Evolutionary conservation across 2,329 filamentous ascomycete species (phyloP).

Genomic region (Aschersonia sp.): DNA sequence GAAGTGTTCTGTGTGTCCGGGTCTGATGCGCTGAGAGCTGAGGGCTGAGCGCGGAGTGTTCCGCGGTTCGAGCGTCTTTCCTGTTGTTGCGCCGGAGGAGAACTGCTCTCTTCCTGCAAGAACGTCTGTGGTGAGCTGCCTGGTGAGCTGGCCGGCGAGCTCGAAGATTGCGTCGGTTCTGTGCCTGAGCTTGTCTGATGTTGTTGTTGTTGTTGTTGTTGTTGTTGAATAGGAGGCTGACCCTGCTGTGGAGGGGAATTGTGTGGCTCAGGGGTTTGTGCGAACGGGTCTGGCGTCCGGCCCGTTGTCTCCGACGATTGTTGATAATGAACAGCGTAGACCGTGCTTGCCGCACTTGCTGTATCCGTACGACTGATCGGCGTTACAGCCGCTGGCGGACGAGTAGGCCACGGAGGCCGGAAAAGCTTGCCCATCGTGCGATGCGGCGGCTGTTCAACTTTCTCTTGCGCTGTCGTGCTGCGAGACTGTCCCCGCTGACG

Average conservation of each 20-base stretch:
- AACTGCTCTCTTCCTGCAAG: too few relatives aligned
- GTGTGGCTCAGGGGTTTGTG: constrained; percentile 23
- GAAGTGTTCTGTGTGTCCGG: constrained; percentile 12
- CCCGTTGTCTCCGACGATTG: constrained; percentile 37
- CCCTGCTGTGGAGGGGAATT: constrained; percentile 6
- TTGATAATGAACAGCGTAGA: constrained; percentile 49
- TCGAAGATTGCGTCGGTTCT: neutral
- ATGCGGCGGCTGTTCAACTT: constrained; percentile 8
- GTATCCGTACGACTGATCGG: constrained; percentile 49
- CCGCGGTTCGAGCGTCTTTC: neutral
- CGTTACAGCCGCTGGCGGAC: constrained; percentile 39
- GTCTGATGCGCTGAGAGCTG: constrained; percentile 9
- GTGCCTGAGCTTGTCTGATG: constrained; percentile 5
- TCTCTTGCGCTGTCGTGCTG: constrained; percentile 5
- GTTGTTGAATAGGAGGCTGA: neutral
- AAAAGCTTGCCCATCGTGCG: constrained; percentile 20
- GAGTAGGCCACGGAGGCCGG: constrained; percentile 40
- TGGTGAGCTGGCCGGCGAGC: neutral
- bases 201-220: neutral
- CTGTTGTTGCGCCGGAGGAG: too few relatives aligned
- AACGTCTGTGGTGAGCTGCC: neutral
- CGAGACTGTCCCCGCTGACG: constrained; percentile 11
- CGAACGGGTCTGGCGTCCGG: constrained; percentile 26
- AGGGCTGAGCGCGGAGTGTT: constrained; percentile 10
- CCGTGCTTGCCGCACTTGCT: constrained; percentile 47